Evolutionary conservation across 2,329 filamentous ascomycete species (phyloP), one percentile per base, ranked within the genome.

Genomic region (Metarhizium robertsii): DNA sequence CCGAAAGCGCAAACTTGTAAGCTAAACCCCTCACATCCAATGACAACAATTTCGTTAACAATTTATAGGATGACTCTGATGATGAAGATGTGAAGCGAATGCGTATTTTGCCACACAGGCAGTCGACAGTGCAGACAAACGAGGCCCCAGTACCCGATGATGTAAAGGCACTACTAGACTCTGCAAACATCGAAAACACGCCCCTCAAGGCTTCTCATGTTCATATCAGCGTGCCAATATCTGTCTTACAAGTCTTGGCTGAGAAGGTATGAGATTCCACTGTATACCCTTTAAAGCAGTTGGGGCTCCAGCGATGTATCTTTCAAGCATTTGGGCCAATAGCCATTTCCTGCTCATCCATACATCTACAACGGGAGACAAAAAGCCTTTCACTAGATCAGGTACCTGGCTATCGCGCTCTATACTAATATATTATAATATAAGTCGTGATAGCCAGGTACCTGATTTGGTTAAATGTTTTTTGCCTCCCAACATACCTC

Each of bases 1-100:
- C 18, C 71, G 73, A 16, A 83, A 83, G 61, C 76, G 78, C 38
- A 75, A 75, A 58, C 66, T 73, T 55, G 78, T 79, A 67, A 72
- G 64, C 1, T 25, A 43, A 29, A 25, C 25, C 25, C 25, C n/a
- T 34, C 20, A 16, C 14, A 5, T 8, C 25, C 29, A 29, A 18
- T 14, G 34, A 13, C 4, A 20, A 7, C 3, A 20, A 11, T 11
- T 29, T 43, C 50, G 16, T 50, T 61, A 50, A 61, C 58, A 11
- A 18, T 1, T 3, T 34, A 56, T 61, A 71, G 34, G 71, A 73
- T 29, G 67, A 68, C 10, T 66, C 68, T 34, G 67, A 69, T 38
- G 63, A 64, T n/a, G 62, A 60, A 2, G 63, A 63, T 18, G 56
- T 57, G 6, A 70, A 67, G 55, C 64, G 67, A 36, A 59, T 63